These are phyloP conservation scores for Phyllosticta citribraziliensis DNA, from an alignment of 2,329 filamentous ascomycete species.

Conservation along the genomic window DNA sequence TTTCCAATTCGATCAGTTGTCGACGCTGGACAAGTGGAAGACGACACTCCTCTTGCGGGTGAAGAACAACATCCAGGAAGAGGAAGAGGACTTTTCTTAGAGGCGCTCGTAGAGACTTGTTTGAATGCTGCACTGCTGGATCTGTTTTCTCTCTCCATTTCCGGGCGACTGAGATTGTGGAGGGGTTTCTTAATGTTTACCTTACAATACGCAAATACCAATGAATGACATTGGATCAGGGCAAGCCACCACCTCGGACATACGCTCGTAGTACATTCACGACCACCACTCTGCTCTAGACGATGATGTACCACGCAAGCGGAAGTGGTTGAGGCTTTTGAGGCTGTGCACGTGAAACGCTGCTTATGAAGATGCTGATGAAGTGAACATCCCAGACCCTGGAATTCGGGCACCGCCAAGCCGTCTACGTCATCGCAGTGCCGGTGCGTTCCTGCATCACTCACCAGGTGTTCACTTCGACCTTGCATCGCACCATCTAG, in stretches of 20 bases:
- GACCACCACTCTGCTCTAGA: not conserved
- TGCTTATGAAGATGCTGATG: not conserved
- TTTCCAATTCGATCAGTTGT: slow-evolving; percentile 84
- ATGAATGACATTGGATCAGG: not conserved
- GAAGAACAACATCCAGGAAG: slow-evolving; percentile 72
- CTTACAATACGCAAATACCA: not conserved
- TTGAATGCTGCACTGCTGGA: not conserved
- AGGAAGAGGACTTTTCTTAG: slow-evolving; percentile 59
- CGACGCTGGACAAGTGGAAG: slow-evolving; percentile 96
- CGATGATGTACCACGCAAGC: not conserved
- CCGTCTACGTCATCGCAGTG: slow-evolving; percentile 7
- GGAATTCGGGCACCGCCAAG: slow-evolving; percentile 1
- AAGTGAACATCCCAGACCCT: not conserved
- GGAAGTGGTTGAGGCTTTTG: not conserved
- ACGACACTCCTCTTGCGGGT: slow-evolving; percentile 72
- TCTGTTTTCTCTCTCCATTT: not conserved
- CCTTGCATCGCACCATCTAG: slow-evolving; percentile 7
- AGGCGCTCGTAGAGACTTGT: not conserved
- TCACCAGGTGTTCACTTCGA: not conserved
- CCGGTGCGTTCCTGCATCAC: not conserved
- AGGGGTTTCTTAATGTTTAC: not conserved
- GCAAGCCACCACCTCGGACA: not conserved
- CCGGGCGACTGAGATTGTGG: not conserved
- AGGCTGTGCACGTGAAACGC: not conserved
- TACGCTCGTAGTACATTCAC: not conserved